Evolutionary conservation across 371 early-diverging fungal genomes (phyloP).

Genomic region (Parasitella parasitica): DNA sequence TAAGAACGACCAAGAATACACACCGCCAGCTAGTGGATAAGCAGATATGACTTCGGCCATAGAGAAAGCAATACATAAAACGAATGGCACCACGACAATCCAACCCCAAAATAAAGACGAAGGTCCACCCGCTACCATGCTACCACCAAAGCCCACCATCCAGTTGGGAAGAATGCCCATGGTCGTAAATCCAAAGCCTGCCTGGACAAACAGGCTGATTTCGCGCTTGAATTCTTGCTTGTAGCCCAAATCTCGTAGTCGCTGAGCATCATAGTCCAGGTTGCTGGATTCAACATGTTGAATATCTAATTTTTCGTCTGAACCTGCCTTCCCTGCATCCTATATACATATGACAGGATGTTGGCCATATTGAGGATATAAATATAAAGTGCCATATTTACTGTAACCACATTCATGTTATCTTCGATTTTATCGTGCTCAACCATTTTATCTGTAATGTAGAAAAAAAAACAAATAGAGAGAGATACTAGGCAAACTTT

Average conservation of each 20-base stretch:
- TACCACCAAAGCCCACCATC: slow-evolving; percentile 37
- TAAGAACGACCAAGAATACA: slow-evolving; percentile 41
- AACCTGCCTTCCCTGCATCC: neutral
- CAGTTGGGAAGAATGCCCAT: slow-evolving; percentile 41
- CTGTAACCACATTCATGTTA: neutral
- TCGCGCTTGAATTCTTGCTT: slow-evolving; percentile 49
- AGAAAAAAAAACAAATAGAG: too few relatives aligned
- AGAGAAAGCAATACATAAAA: slow-evolving; percentile 33
- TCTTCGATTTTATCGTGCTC: neutral
- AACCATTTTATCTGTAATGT: too few relatives aligned
- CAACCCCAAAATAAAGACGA: slow-evolving; percentile 42
- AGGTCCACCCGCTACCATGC: slow-evolving; percentile 38
- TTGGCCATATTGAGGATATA: too few relatives aligned
- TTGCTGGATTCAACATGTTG: slow-evolving; percentile 14
- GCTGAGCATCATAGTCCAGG: slow-evolving; percentile 36
- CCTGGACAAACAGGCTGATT: slow-evolving; percentile 33
- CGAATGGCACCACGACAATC: slow-evolving; percentile 38
- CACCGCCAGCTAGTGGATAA: slow-evolving; percentile 38
- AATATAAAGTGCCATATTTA: too few relatives aligned
- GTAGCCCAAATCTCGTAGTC: slow-evolving; percentile 37
- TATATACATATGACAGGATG: neutral
- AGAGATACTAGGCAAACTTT: too few relatives aligned
- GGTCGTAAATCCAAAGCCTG: slow-evolving; percentile 32
- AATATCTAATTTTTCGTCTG: slow-evolving; percentile 7
- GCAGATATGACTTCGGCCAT: slow-evolving; percentile 45